Base-by-base conservation (phyloP, 192 early-diverging fungal genomes). In the Martensiomyces pterosporus region DNA sequence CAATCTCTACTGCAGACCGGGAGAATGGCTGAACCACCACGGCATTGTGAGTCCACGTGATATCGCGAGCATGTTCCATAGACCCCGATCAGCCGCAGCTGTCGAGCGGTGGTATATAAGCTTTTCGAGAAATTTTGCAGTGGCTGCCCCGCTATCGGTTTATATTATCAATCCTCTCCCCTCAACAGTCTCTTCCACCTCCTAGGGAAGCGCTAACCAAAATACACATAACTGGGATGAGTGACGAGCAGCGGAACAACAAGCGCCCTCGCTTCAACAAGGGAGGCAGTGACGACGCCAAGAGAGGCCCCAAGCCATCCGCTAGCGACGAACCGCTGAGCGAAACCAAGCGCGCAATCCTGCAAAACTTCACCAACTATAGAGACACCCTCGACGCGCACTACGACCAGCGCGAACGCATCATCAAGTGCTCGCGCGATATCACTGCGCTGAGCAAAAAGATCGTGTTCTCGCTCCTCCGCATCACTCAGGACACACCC, bases 401-500 rank as follows among this genome's bases (percentile, higher is more conserved):
- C 58, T 54, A 78, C 48, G 76, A 78, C 56, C 71, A 66, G 23
- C 65, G 76, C 29, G 76, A 78, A 39, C 70, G 76, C 2, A 35
- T 78, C 3, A 70, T 75, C 56, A 75, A 75, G 39, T 58, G 51
- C 15, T 75, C 76, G n/a, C 62, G 77, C 3, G 77, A 79, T 38
- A 65, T 79, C 12, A 79, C 73, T 0, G 66, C 64, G 9, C 52
- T 65, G 10, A 72, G 72, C 52, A 79, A 79, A 47, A 75, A 75
- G 24, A 65, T 79, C 0, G 70, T 79, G 6, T 79, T 79, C 48
- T 43, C 59, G 0, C 48, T 79, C 7, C 52, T 72, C 3, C 72
- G 77, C 6, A 66, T 66, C 32, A 74, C 72, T 2, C 64, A 65
- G 21, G 57, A 58, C 9, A 24, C 63, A 0, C 47, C 47, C 9